Evolutionary conservation across 768 basidiomycete species (phyloP).

Genomic region (Glaciozyma martinii): DNA sequence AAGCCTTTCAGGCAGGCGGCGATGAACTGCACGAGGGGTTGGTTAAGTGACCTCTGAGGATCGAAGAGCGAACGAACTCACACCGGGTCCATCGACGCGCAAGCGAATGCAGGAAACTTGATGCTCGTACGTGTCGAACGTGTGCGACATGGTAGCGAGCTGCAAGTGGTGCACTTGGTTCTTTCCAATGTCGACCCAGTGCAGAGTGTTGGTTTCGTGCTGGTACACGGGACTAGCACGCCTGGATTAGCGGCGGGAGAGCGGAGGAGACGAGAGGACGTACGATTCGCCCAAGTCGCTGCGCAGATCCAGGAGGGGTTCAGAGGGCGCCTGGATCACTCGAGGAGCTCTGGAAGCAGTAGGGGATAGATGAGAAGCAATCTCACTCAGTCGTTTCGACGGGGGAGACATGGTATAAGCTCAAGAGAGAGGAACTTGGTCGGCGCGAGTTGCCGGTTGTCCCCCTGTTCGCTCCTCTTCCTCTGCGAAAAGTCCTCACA

Average conservation of each 20-base stretch:
- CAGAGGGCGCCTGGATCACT: constrained; percentile 4
- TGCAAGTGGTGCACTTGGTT: constrained; percentile 6
- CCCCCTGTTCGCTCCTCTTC: too few relatives aligned
- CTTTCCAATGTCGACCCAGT: constrained; percentile 8
- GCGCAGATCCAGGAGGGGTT: constrained; percentile 12
- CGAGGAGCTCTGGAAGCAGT: too few relatives aligned
- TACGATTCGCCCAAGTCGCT: constrained; percentile 9
- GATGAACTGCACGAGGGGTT: constrained; percentile 6
- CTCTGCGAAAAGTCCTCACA: too few relatives aligned
- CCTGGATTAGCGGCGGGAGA: too few relatives aligned
- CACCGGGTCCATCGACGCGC: background rate
- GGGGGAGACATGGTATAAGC: too few relatives aligned
- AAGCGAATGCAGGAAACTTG: constrained; percentile 6
- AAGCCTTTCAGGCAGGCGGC: constrained; percentile 7
- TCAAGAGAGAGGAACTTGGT: too few relatives aligned
- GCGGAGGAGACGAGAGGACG: too few relatives aligned
- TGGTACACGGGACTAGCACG: constrained; percentile 1
- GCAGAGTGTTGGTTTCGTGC: constrained; percentile 1
- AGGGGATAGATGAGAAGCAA: too few relatives aligned
- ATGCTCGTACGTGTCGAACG: constrained; percentile 8
- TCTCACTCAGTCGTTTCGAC: too few relatives aligned
- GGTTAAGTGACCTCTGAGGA: too few relatives aligned
- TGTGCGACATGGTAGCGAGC: background rate
- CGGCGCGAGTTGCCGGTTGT: too few relatives aligned
- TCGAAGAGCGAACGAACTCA: background rate